Base-by-base conservation (phyloP, 176 grass and related monocot genomes). In the Aechmea fasciata region DNA sequence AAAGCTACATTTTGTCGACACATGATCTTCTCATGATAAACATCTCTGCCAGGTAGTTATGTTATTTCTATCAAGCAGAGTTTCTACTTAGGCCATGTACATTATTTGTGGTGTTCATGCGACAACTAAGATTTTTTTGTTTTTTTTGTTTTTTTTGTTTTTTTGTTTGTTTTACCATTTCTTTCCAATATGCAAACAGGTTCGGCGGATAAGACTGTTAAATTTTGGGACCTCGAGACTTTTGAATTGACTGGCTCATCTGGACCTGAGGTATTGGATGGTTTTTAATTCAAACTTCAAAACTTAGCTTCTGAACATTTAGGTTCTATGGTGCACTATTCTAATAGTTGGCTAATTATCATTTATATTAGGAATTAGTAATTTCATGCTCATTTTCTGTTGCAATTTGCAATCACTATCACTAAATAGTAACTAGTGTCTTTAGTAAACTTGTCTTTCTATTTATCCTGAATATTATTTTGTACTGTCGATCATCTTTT, bases 221-320 rank as follows among this genome's bases (percentile, higher is more conserved):
- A 92, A 71, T 97, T 92, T 82, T 97, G 93, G 93, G 89, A 97
- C 69, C 86, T 90, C 69, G 93, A 97, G 67, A 97, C 86, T 75
- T 92, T 97, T 78, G 93, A 97, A 78, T 78, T 90, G 71, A 87
- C 90, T 70, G 89, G 93, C 25, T 97, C 93, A 71, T 84, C 82
- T 78, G 79, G 84, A 79, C 86, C 86, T 69, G 86, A 97, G 89
- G 93, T 97, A 85, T 48, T 26, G 63, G 49, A 63, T 68, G 25
- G 74, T 65, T 72, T 64, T 79, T 68, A 69, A 33, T 71, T 65
- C 12, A 24, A 20, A 51, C 3, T 66, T 55, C 22, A 41, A 18
- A n/a, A 68, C 13, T 68, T 7, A n/a, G 47, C 65, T 11, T 61
- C 55, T 22, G n/a, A 18, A 18, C 55, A 61, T 10, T 61, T 61